Conservation (phyloP, 2,329 filamentous ascomycete species). For the Fusarium brevicatenulatum region DNA sequence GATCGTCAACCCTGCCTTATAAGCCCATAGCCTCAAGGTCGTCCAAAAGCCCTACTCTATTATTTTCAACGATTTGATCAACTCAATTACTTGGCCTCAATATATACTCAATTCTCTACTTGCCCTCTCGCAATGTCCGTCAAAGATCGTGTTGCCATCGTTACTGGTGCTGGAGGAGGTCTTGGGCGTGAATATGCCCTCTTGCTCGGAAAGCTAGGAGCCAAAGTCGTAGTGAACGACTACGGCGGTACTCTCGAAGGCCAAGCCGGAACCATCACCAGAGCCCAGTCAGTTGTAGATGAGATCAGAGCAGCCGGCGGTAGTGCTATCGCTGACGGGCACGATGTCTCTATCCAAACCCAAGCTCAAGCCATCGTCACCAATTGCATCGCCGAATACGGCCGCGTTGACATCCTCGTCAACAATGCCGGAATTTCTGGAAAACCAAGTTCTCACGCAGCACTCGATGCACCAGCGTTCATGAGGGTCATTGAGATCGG, state of each 20-base stretch:
- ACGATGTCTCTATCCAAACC: background rate
- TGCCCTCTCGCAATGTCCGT: background rate
- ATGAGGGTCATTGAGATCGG: constrained; percentile 25
- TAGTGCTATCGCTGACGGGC: background rate
- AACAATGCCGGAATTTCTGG: constrained; percentile 25
- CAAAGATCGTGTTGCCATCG: background rate
- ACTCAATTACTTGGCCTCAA: background rate
- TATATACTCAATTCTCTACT: background rate
- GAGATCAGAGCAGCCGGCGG: background rate
- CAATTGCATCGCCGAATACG: background rate
- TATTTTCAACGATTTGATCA: no score
- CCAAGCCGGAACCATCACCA: background rate
- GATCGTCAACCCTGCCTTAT: background rate
- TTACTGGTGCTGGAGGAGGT: background rate
- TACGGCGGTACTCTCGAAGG: background rate
- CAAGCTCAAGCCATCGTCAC: background rate
- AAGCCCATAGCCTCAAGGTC: background rate
- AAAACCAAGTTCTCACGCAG: constrained; percentile 11
- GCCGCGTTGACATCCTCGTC: background rate
- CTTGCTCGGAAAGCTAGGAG: background rate
- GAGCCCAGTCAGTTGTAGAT: background rate
- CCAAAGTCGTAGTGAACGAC: background rate
- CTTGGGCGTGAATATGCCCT: background rate
- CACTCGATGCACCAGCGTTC: constrained; percentile 15
- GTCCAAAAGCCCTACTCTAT: background rate